Conservation (phyloP, 2,329 filamentous ascomycete species). For the Fusarium vanettenii region DNA sequence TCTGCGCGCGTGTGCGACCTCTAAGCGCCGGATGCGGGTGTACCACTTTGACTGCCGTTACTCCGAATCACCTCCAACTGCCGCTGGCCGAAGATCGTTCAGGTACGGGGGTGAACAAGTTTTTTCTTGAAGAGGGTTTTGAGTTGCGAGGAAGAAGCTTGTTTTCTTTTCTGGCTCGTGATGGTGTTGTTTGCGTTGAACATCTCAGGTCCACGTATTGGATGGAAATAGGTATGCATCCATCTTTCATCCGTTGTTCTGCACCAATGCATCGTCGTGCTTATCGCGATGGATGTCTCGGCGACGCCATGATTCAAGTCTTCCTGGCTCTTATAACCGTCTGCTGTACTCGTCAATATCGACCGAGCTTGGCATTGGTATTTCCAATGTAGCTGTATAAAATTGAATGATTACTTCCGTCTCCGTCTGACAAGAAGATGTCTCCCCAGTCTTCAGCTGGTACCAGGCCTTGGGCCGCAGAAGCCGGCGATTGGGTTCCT, state of each 20-base stretch:
- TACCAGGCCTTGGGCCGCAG: not conserved
- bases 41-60: constrained; percentile 19
- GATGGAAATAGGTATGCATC: not conserved
- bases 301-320: not conserved
- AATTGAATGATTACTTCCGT: not conserved
- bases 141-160: not conserved
- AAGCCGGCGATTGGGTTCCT: not conserved
- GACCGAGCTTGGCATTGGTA: not conserved
- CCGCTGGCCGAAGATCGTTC: constrained; percentile 15
- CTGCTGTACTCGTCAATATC: not conserved
- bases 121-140: constrained; percentile 1
- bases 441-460: not conserved
- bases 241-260: not conserved
- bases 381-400: not conserved
- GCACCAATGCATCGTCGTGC: not conserved
- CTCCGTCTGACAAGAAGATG: not conserved
- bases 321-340: not conserved
- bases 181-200: constrained; percentile 9
- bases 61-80: constrained; percentile 19
- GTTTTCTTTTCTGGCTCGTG: constrained; percentile 10
- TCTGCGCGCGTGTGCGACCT: constrained; percentile 4
- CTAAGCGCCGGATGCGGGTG: constrained; percentile 21
- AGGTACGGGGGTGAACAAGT: constrained; percentile 17
- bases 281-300: not conserved
- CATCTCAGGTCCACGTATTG: not conserved